Conservation (phyloP, 1,284 basidiomycete species). For the Rhodotorula sp. region DNA sequence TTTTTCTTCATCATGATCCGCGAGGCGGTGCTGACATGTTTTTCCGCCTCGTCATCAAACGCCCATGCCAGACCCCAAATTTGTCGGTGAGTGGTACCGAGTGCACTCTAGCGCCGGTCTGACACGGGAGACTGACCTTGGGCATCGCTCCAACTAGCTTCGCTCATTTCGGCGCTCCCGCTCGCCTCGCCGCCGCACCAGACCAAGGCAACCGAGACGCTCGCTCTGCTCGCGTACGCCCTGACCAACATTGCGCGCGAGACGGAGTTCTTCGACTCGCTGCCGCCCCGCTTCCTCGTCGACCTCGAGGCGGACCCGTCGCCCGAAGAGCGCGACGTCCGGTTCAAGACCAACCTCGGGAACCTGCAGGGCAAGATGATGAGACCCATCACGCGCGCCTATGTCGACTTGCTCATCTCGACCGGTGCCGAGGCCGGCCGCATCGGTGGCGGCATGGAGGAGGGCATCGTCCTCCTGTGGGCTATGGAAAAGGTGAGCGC, state of each 20-base stretch:
- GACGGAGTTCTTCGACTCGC: constrained; percentile 27
- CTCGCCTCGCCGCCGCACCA: constrained; percentile 16
- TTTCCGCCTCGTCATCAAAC: background rate
- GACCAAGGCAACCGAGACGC: constrained; percentile 2
- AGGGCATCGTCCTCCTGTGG: constrained; percentile 27
- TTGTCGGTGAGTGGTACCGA: constrained; percentile 9
- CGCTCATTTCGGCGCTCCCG: constrained; percentile 18
- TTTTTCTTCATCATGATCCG: background rate
- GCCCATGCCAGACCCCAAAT: constrained; percentile 20
- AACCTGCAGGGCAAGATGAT: constrained; percentile 12
- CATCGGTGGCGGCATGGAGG: constrained; percentile 19
- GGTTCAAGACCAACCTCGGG: constrained; percentile 3
- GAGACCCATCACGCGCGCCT: constrained; percentile 21
- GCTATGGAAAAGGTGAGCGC: constrained; percentile 27
- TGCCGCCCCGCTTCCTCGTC: constrained; percentile 16
- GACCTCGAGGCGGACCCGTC: constrained; percentile 7
- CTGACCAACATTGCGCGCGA: constrained; percentile 32
- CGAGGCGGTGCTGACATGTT: background rate
- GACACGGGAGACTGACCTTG: background rate
- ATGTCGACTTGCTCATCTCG: constrained; percentile 24
- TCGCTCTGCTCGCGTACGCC: constrained; percentile 25
- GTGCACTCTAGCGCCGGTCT: fast-evolving
- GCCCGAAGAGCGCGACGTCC: background rate
- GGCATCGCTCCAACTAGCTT: background rate
- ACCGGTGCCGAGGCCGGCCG: constrained; percentile 23